Base-by-base conservation (phyloP, 352 stramenopile species). In the Aphanomyces euteiches region DNA sequence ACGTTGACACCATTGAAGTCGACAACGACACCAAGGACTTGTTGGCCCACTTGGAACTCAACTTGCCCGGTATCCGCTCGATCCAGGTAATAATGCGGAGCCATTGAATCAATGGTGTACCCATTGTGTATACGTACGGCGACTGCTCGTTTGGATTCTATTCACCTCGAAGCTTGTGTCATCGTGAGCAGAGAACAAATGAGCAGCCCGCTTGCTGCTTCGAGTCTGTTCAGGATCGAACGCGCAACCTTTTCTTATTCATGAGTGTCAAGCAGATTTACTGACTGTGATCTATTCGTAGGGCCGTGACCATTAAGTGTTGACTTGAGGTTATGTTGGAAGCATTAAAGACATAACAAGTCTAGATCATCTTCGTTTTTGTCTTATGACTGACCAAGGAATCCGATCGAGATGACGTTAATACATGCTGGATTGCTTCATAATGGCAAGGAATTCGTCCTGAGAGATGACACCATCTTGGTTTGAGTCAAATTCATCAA, bases 11-110 rank as follows among this genome's bases (percentile, higher is more conserved):
- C 78, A 97, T 99, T 78, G 87, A 98, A 77, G 98, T 99, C 80
- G 98, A 99, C 86, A 89, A 90, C 73, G 97, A 99, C 84, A 99
- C 98, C 65, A 93, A 97, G 79, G 97, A 99, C 78, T 90, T 99
- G 82, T 82, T 99, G 38, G 95, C 98, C 74, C 86, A 92, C 77
- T 84, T 99, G 59, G 88, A 97, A 82, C 89, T 98, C 67, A 96
- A 97, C 80, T 79, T 98, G 73, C 78, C 90, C 43, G 89, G 90
- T 66, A 85, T 98, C 75, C 87, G 90, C 81, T 85, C 92, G 75
- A 85, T 85, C 72, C 85, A 93, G 87, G 87, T 95, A 91, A 74
- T 15, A 68, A 72, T 72, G 57, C 53, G 57, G 66, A 67, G 50
- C 66, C 57, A 72, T 72, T 57, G 12, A 48, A 7, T 28, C 13